Evolutionary conservation across 257 asterid species (phyloP), one percentile per base, ranked within the genome.

Genomic region (Schizonepeta tenuifolia): DNA sequence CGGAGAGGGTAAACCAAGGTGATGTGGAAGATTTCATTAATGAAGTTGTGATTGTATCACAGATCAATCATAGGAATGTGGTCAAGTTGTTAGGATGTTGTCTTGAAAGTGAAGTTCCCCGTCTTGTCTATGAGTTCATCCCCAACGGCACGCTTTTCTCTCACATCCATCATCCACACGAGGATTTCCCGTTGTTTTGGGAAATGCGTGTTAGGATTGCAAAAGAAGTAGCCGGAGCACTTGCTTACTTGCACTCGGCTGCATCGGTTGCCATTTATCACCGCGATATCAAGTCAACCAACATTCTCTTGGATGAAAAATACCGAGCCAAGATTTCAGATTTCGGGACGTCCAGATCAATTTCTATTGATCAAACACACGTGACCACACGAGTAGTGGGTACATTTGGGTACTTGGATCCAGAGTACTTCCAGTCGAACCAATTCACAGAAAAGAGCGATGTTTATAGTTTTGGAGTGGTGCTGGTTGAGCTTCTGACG

Each of bases 361-460:
- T 80, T n/a, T n/a, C n/a, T n/a, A n/a, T n/a, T n/a, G n/a, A n/a
- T n/a, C n/a, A 82, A 60, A 82, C 84, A n/a, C 86, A 82, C 55
- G 47, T 77, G 63, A 80, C 86, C 0, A 76, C 81, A 0, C 31
- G 79, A 36, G 80, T 83, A 2, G 24, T 24, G 26, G n/a, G n/a
- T n/a, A n/a, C n/a, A n/a, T n/a, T n/a, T n/a, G n/a, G n/a, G n/a
- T n/a, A n/a, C n/a, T n/a, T n/a, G n/a, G n/a, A n/a, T n/a, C n/a
- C n/a, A n/a, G n/a, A n/a, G n/a, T n/a, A n/a, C n/a, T 84, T 81
- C 66, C 80, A 64, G 7, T 81, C 84, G 2, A 81, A 75, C 20
- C 82, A 81, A 17, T 84, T 75, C 73, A 84, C 82, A 0, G 83
- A 81, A 6, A 84, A 81, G 80, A 84, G 86, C 9, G 83, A 84